A percentile compares a stretch with the other conserved stretches of the same genome.
These are phyloP conservation scores for Penstemon davidsonii DNA, from an alignment of 257 asterid genomes.

Conservation along the genomic window DNA sequence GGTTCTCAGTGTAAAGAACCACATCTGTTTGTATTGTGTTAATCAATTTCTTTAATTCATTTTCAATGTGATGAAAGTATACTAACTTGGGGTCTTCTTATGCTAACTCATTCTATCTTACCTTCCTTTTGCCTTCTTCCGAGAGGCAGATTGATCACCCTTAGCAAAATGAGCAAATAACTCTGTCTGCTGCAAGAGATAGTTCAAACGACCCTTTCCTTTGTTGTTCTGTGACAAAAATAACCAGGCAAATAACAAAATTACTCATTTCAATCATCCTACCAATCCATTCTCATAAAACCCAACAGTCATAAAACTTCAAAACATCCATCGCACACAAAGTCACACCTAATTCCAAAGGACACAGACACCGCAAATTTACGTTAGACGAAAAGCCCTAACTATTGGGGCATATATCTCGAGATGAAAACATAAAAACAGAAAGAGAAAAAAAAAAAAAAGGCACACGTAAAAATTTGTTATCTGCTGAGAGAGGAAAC, in stretches of 20 bases:
- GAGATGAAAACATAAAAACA: neutral
- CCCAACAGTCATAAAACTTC: too few relatives aligned
- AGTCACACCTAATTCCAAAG: neutral
- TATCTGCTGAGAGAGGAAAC: too few relatives aligned
- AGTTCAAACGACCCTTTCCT: slow-evolving; percentile 92
- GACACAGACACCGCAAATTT: too few relatives aligned
- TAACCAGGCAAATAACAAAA: slow-evolving; percentile 19
- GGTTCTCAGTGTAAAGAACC: too few relatives aligned
- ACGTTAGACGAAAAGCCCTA: neutral
- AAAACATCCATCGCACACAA: too few relatives aligned
- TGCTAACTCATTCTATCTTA: slow-evolving; percentile 7
- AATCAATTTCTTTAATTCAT: too few relatives aligned
- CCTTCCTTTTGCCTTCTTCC: slow-evolving; percentile 87
- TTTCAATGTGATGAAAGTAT: too few relatives aligned
- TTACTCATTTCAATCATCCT: too few relatives aligned
- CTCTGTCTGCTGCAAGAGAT: slow-evolving; percentile 97
- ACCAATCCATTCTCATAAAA: too few relatives aligned
- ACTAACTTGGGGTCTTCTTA: too few relatives aligned
- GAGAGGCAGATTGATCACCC: slow-evolving; percentile 67
- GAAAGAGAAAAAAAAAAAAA: neutral
- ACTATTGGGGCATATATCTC: neutral
- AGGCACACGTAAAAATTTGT: neutral
- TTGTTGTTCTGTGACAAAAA: slow-evolving; percentile 67
- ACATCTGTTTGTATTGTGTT: too few relatives aligned
- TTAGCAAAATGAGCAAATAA: slow-evolving; percentile 98